Evolutionary conservation across 352 stramenopile species (phyloP), one percentile per base, ranked within the genome.

Genomic region (Phytophthora europaea): DNA sequence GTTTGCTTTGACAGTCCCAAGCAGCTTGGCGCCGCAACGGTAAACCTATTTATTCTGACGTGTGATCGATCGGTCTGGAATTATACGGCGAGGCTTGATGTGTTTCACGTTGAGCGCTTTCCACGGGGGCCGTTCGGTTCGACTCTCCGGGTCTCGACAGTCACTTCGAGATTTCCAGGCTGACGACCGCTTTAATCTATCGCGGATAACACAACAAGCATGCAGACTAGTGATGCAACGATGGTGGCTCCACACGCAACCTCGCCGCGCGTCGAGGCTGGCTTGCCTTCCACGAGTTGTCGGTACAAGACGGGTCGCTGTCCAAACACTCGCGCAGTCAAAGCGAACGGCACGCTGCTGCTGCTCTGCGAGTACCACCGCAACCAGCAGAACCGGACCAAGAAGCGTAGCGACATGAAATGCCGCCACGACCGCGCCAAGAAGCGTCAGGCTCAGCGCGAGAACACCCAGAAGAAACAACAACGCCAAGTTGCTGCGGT

Each of bases 361-460:
- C 72, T 94, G 56, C 84, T 96, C 18, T 96, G 89, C 54, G 87
- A 96, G 66, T 87, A 90, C 69, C 89, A 96, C 51, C 88, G 89
- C 43, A 82, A 81, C 62, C 89, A 95, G 66, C 88, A 95, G 67
- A 96, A 96, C 58, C 81, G 88, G n/a, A 95, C 88, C 26, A 96
- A 96, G 77, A 94, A 94, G 70, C 86, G 87, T 8, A 94, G 87
- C 60, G 89, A 96, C 65, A 86, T 92, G 68, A 93, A 94, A 67
- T 93, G 91, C 73, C 79, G 88, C 16, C 81, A 90, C 31, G 68
- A 92, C 56, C 87, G 87, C 16, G 81, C 84, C 48, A 83, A 82
- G 64, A 92, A 92, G 61, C 85, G 87, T 6, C 65, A 84, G 58
- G 63, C 72, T 2, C 63, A 80, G 31, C 80, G 81, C 4, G 68